These are phyloP conservation scores for Pestalotiopsis sp. DNA, from an alignment of 2,329 filamentous ascomycete genomes.

Conservation along the genomic window DNA sequence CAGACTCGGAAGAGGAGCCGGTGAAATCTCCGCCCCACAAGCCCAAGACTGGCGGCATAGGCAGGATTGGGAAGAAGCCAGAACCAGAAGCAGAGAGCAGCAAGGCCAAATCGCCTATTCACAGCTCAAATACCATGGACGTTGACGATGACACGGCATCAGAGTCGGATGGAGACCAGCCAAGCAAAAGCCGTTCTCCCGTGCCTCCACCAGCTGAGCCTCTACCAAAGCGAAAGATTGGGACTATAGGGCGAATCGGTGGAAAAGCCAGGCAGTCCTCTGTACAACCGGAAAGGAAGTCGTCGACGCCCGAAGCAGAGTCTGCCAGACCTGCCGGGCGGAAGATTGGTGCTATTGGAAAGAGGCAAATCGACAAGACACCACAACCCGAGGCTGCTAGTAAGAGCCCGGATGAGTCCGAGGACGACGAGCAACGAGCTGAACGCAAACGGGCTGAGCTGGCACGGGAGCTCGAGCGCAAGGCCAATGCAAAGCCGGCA, in stretches of 20 bases:
- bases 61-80: conserved; percentile 26
- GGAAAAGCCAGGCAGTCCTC: conserved; percentile 9
- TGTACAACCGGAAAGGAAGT: conserved; percentile 23
- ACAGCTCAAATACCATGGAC: not conserved
- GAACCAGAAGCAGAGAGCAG: not conserved
- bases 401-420: conserved; percentile 20
- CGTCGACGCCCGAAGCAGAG: conserved; percentile 11
- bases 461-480: conserved; percentile 51
- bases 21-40: conserved; percentile 17
- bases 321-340: not conserved
- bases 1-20: conserved; percentile 29
- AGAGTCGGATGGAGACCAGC: conserved; percentile 13
- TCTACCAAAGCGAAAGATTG: not conserved
- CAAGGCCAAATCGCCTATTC: not conserved
- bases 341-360: conserved; percentile 6
- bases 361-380: conserved; percentile 6
- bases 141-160: conserved; percentile 16
- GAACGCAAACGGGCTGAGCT: conserved; percentile 55
- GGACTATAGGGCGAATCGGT: conserved; percentile 15
- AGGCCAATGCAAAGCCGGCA: conserved; percentile 49
- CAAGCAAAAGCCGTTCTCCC: conserved; percentile 2
- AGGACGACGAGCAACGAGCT: conserved; percentile 39
- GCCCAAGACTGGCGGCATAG: conserved; percentile 19
- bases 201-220: not conserved
- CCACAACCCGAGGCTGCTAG: not conserved